Percentiles rank a stretch among this genome's conserved stretches.
Conservation (phyloP, 352 stramenopile species). For the Pythium scleroteichum region DNA sequence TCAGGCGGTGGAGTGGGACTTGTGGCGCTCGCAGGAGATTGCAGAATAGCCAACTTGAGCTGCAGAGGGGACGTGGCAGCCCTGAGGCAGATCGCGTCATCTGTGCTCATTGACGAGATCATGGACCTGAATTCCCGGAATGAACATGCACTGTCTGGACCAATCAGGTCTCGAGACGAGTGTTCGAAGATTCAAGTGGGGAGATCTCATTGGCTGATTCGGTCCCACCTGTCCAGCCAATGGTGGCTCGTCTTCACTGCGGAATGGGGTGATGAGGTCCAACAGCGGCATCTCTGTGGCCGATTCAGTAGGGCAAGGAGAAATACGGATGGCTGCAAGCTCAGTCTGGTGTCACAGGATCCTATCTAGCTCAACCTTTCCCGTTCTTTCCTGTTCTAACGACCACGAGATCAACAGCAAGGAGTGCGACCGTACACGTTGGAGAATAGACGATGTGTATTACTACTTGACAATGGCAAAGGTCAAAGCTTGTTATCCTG, state of each 20-base stretch:
- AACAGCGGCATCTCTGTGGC: neutral
- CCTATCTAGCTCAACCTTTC: too few species aligned
- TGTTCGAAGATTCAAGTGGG: neutral
- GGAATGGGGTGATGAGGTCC: neutral
- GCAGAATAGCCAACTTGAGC: too few species aligned
- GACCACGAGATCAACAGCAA: too few species aligned
- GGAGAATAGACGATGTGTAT: neutral
- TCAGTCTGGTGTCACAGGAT: too few species aligned
- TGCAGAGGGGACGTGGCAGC: too few species aligned
- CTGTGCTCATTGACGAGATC: neutral
- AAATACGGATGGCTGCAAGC: neutral
- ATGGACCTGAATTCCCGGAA: neutral
- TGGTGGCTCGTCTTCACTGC: neutral
- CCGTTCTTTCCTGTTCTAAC: too few species aligned
- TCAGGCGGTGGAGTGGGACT: too few species aligned
- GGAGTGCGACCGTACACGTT: too few species aligned
- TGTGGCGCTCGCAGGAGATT: too few species aligned
- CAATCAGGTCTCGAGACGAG: constrained; percentile 17
- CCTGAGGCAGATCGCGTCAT: neutral
- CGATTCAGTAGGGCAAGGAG: neutral
- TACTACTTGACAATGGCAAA: neutral
- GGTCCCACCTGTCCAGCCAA: constrained; percentile 5
- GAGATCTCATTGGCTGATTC: constrained; percentile 19
- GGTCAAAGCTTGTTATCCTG: neutral
- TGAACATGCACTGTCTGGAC: neutral